These are phyloP conservation scores for Pythium utonaiense DNA, from an alignment of 352 stramenopile genomes.

Conservation along the genomic window DNA sequence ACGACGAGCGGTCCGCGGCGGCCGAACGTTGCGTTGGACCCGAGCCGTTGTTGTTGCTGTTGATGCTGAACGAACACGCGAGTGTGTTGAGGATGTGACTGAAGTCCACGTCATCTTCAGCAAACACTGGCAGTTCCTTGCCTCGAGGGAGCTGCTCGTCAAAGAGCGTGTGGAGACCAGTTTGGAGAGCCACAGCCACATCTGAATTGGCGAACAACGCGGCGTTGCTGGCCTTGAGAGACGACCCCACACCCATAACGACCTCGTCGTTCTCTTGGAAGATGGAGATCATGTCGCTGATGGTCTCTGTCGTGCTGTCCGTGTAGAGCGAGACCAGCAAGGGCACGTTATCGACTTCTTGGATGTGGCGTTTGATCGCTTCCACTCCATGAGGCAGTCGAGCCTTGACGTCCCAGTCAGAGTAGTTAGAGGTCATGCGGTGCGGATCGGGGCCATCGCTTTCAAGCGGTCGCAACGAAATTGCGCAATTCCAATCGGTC, in stretches of 20 bases:
- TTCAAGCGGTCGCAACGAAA: slow-evolving; percentile 93
- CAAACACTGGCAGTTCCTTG: slow-evolving; percentile 56
- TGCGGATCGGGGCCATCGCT: slow-evolving; percentile 90
- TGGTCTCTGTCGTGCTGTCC: slow-evolving; percentile 94
- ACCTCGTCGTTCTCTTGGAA: slow-evolving; percentile 87
- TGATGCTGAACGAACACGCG: slow-evolving; percentile 69
- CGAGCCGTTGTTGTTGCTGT: slow-evolving; percentile 39
- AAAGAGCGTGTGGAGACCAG: slow-evolving; percentile 66
- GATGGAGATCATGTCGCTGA: slow-evolving; percentile 91
- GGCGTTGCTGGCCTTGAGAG: slow-evolving; percentile 71
- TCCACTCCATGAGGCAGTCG: slow-evolving; percentile 94
- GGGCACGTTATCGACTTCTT: slow-evolving; percentile 98
- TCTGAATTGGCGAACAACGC: slow-evolving; percentile 75
- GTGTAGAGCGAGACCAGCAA: slow-evolving; percentile 98
- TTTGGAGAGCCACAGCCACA: slow-evolving; percentile 63
- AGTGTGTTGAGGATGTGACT: slow-evolving; percentile 84
- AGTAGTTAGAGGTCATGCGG: slow-evolving; percentile 97
- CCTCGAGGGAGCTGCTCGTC: slow-evolving; percentile 57
- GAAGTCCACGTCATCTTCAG: slow-evolving; percentile 72
- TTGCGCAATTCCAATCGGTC: slow-evolving; percentile 98
- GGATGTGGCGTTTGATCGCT: slow-evolving; percentile 94
- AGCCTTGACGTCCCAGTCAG: slow-evolving; percentile 96
- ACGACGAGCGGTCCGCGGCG: slow-evolving; percentile 19
- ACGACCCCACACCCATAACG: slow-evolving; percentile 75
- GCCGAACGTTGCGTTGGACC: slow-evolving; percentile 10